Evolutionary conservation across 306 rosid genomes (phyloP), one percentile per base, ranked within the genome.

Genomic region (Prosopis cineraria): DNA sequence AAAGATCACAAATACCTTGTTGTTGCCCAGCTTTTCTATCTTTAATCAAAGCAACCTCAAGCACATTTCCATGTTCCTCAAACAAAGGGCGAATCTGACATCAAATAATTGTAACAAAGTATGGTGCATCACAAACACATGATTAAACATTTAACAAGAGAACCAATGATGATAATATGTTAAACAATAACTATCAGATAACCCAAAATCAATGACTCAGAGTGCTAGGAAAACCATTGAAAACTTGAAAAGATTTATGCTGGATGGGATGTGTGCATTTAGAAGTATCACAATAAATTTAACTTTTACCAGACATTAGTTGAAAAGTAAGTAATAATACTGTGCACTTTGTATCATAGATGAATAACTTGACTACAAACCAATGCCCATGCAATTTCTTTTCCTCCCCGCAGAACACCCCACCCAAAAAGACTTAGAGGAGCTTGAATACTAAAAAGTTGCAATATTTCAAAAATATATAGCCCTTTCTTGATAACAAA

Each of bases 1-100:
- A 52, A 74, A 31, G 71, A 78, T 43, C 76, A 75, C 25, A 73
- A 82, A 81, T 90, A 94, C 98, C 98, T 85, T 89, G 97, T 82
- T 89, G n/a, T n/a, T n/a, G n/a, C 80, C 98, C 98, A 11, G 97
- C 90, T 83, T 85, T 94, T 91, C 83, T 92, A 80, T 94, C 98
- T 78, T 80, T 94, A 65, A 92, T 90, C 84, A 92, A 30, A 60
- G 98, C 98, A 83, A 94, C 98, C 89, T 94, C 97, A 25, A 94
- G 62, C 82, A 94, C 95, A 48, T 89, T 86, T 78, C 98, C 98
- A 82, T 94, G 97, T 22, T 83, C 90, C 83, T 90, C 98, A 82
- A 92, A 94, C 87, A 87, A 76, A 48, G 95, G 97, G 29, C 97
- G 92, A 87, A 94, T 88, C 97, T 91, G 81, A 79, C 40, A 86